These are phyloP conservation scores for Tanacetum coccineum DNA, from an alignment of 129 eudicot genomes.

Conservation along the genomic window DNA sequence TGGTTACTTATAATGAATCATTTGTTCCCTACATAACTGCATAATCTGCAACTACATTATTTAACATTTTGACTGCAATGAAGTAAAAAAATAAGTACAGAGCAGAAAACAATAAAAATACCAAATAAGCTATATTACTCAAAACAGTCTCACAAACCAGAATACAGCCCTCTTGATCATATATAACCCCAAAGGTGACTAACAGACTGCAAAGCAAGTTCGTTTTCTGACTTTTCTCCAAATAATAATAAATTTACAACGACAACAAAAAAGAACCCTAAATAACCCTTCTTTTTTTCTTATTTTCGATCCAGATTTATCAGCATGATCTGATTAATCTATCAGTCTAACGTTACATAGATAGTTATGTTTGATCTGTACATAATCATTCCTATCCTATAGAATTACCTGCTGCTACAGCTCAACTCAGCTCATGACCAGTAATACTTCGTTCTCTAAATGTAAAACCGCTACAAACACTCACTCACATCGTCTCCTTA, in stretches of 20 bases:
- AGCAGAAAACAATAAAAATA: not conserved
- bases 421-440: conserved; percentile 17
- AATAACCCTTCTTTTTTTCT: conserved; percentile 23
- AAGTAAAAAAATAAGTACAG: not conserved
- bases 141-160: conserved; percentile 8
- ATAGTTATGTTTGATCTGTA: conserved; percentile 39
- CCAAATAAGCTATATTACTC: conserved; percentile 3
- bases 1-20: not conserved
- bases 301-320: conserved; percentile 34
- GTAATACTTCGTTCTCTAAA: conserved; percentile 12
- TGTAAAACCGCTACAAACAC: not conserved
- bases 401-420: conserved; percentile 30
- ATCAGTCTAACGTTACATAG: conserved; percentile 32
- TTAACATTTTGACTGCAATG: not conserved
- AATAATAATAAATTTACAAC: conserved; percentile 10
- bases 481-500: conserved; percentile 18
- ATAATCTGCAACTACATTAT: not conserved
- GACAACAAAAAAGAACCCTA: conserved; percentile 19
- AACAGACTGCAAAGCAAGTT: conserved; percentile 8
- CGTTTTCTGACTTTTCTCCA: conserved; percentile 19
- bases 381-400: conserved; percentile 41
- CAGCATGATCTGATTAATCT: conserved; percentile 35
- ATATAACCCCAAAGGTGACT: conserved; percentile 20
- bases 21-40: not conserved
- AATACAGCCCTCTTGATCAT: conserved; percentile 25